Base-by-base conservation (phyloP, 305 asterid genomes). In the Plantago lanceolata region DNA sequence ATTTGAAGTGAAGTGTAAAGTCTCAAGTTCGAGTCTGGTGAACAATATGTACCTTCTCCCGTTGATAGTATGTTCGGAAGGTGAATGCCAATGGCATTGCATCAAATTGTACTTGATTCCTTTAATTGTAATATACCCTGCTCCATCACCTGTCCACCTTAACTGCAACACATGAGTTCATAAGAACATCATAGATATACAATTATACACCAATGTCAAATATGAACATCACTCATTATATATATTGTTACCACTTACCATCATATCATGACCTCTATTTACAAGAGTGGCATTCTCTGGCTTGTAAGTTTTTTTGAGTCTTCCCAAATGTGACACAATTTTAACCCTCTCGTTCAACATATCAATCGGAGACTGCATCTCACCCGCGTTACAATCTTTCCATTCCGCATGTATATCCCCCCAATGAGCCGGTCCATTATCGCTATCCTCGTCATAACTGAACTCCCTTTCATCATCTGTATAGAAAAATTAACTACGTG, bases 251-350 rank as follows among this genome's bases (percentile, higher is more conserved):
- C 95, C 95, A 81, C 83, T 7, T 73, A 88, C 95, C 95, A 81
- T 85, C 79, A 87, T 78, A 54, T 83, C 95, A 59, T 89, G 95
- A 69, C 95, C 94, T 75, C 94, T 74, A n/a, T 87, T 87, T 29
- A 71, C 52, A 13, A 87, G 81, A 40, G 95, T 89, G 7, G 97
- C 85, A 70, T 80, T 68, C 15, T 86, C 71, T 13, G 84, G 64
- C 40, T 67, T 71, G 71, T 85, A 85, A n/a, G 57, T 64, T 50
- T 79, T 76, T 0, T 66, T 35, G 0, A 86, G 77, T 58, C 60
- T 67, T 13, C 88, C 88, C 74, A 82, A 72, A 52, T 76, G 59
- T 0, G 91, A 70, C 1, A 75, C 81, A 0, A 81, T 65, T 40
- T 80, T 63, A 61, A 83, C 92, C 67, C 90, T 84, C 17, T 76